phyloP scores from a whole-genome alignment of 2,329 filamentous ascomycete species.

The Botrytis fabae region DNA sequence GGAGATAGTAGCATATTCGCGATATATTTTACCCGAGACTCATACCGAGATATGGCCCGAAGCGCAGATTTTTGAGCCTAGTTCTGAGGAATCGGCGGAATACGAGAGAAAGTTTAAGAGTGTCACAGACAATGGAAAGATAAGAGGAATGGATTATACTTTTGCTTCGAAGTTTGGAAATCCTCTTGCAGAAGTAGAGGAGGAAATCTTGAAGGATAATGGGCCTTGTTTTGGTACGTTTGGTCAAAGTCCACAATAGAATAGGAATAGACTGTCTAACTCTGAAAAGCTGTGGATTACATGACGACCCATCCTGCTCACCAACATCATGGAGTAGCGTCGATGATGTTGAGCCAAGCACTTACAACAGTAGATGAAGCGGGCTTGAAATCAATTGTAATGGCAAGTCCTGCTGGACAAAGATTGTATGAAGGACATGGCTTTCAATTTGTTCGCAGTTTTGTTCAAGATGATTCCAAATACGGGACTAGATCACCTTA shows the following conservation, averaged over 20 bases:
- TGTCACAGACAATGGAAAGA: not conserved
- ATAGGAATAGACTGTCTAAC: not conserved
- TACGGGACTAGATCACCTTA: not conserved
- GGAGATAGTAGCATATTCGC: not conserved
- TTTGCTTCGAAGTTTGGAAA: slow-evolving; percentile 1
- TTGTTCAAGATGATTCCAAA: not conserved
- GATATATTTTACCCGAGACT: slow-evolving; percentile 1
- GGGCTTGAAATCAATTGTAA: not conserved
- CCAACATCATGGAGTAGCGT: not conserved
- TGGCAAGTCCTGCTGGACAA: not conserved
- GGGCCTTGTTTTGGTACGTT: slow-evolving; percentile 1
- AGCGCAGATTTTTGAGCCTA: not conserved
- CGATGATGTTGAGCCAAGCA: not conserved
- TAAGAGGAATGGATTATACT: not conserved
- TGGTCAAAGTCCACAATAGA: not conserved
- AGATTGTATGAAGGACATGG: not conserved
- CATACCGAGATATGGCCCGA: not conserved
- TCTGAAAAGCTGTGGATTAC: not conserved
- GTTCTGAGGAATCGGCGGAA: not conserved
- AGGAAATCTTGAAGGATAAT: not conserved
- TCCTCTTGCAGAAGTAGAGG: slow-evolving; percentile 1
- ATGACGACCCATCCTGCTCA: not conserved
- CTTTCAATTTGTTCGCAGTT: not conserved
- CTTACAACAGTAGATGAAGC: not conserved
- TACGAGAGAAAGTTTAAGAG: not conserved